Base-by-base conservation (phyloP, 768 basidiomycete genomes). In the Boletus vermiculosoides region DNA sequence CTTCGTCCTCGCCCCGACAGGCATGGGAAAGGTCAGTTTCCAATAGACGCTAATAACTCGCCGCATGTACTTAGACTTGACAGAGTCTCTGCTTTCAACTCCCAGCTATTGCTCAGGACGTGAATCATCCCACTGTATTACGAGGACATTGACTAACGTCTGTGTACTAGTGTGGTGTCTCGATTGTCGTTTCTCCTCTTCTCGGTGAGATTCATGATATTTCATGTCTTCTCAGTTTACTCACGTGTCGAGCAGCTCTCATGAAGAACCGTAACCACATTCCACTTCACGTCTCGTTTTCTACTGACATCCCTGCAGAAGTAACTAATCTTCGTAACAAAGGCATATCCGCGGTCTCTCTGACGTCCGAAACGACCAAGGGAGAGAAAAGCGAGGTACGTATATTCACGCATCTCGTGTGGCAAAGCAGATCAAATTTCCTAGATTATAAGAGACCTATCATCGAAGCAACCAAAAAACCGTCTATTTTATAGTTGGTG, bases 301-400 rank as follows among this genome's bases (percentile, higher is more conserved):
- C 11, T 56, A 39, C 41, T 59, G 10, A 70, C 20, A 18, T 33
- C 52, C 31, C 22, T 49, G 6, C 62, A 92, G 89, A 92, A 77
- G 79, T 91, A n/a, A 73, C 82, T 15, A 80, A 72, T 46, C 73
- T 92, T 18, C 80, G 78, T 11, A 69, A 71, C 16, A 80, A 84
- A 62, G 70, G 77, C n/a, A 72, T 93, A 15, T 57, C 74, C 0
- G 89, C 85, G 0, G 80, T 78, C 2, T 78, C 89, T 5, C 74
- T 89, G 47, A 85, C 83, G 0, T 91, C 90, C 0, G 87, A 91
- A 57, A 87, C 87, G 0, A 60, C 75, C 3, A 64, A 71, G 10
- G 63, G 67, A 3, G 86, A 92, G 57, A 85, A 81, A 65, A 60
- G 74, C 55, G 73, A 81, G 70, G 91, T 88, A 65, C 3, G 1